Conservation (phyloP, 2,329 filamentous ascomycete genomes). For the Biscogniauxia marginata region DNA sequence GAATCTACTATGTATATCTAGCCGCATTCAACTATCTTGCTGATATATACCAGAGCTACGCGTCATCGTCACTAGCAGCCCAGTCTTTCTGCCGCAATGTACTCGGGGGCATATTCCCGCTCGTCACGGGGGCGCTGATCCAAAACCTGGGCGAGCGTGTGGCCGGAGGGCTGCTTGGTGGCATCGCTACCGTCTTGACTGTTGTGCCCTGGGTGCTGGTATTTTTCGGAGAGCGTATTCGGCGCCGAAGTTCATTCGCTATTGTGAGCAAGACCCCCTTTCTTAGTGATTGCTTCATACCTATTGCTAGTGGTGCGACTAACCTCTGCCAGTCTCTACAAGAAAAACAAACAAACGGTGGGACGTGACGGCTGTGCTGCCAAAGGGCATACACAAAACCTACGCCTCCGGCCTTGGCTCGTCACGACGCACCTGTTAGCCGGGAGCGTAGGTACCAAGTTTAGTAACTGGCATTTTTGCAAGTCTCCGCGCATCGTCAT, state of each 20-base stretch:
- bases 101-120: conserved; percentile 75
- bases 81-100: conserved; percentile 86
- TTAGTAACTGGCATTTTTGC: too few relatives aligned
- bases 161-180: conserved; percentile 74
- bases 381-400: neutral
- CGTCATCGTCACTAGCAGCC: conserved; percentile 80
- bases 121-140: conserved; percentile 75
- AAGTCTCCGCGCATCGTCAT: too few relatives aligned
- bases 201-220: conserved; percentile 85
- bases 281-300: neutral
- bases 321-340: neutral
- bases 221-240: conserved; percentile 73
- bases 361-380: neutral
- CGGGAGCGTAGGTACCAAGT: neutral
- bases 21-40: conserved; percentile 92
- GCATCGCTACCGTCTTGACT: conserved; percentile 66
- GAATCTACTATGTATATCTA: conserved; percentile 84
- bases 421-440: neutral
- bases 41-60: conserved; percentile 82
- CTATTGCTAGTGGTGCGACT: neutral
- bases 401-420: neutral
- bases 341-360: neutral
- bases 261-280: conserved; percentile 42
- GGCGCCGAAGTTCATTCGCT: conserved; percentile 75
- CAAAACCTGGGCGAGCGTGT: conserved; percentile 65